Base-by-base conservation (phyloP, 2,329 filamentous ascomycete species). In the Coniochaeta sp. region DNA sequence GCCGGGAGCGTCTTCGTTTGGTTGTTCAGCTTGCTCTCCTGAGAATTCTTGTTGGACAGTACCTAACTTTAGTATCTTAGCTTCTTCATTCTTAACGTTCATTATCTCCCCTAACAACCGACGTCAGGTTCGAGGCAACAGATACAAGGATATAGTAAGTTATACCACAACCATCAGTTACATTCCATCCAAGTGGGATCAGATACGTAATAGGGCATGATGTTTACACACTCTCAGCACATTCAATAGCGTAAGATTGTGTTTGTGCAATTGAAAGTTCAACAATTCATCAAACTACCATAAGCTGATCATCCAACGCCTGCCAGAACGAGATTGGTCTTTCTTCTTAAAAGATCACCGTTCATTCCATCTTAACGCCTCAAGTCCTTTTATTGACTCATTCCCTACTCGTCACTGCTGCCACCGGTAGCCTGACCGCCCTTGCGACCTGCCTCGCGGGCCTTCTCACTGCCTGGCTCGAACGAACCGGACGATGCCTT, bases 401-500 rank as follows among this genome's bases (percentile, higher is more conserved):
- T 63, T 58, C 16, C 58, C 59, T 52, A 52, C 16, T 58, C 44
- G 4, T 36, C 50, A 10, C 52, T 30, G 17, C 55, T 55, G 3
- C 55, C 58, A 30, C 57, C 47, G 4, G 54, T 59, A 8, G 47
- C 58, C 9, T 61, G 58, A n/a, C 81, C 81, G 3, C 82, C 81
- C 71, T 84, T 84, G 34, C 73, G 72, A 2, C 82, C 82, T 19
- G 81, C 81, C 68, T 83, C 81, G 55, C 72, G 76, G 2, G 81
- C 81, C 62, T 74, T 76, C 68, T 81, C 76, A 55, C 77, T 80
- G 7, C 82, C 79, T 0, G 76, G 75, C 65, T 84, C 78, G 59
- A 85, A 85, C 3, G 77, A 81, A 4, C 82, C 81, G 38, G 75
- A 73, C 0, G 81, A 83, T 0, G 79, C 77, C 58, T 83, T 72